Base-by-base conservation (phyloP, 805 yeast species). In the Wickerhamiella sorbophila region DNA sequence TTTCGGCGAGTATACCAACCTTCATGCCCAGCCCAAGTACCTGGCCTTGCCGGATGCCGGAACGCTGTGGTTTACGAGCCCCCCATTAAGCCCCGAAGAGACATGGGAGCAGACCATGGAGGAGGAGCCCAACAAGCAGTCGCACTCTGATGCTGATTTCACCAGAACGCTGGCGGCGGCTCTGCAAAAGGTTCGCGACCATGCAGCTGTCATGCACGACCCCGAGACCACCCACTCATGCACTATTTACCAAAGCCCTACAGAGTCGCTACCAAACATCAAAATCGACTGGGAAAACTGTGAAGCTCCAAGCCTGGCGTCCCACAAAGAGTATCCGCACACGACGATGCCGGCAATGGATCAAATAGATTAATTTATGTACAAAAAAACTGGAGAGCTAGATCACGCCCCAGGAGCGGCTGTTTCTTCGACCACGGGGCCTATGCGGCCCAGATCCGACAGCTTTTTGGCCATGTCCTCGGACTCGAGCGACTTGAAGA, bases 401-500 rank as follows among this genome's bases (percentile, higher is more conserved):
- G n/a, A n/a, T n/a, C n/a, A n/a, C n/a, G n/a, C n/a, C n/a, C n/a
- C n/a, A n/a, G n/a, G n/a, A n/a, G n/a, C n/a, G n/a, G n/a, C n/a
- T n/a, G n/a, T n/a, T n/a, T n/a, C n/a, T n/a, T n/a, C n/a, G 12
- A 12, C 10, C 29, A 8, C 29, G 29, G 29, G 29, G 29, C 29
- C 29, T 8, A 24, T 12, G 29, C 29, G 29, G 12, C 29, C 29
- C 29, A 24, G 6, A 24, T 15, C 37, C 15, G 43, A 36, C 20
- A 52, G 48, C 29, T 41, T 42, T 6, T 35, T 21, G 9, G 48
- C 48, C 6, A 51, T 41, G 31, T 39, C 33, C 32, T 45, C 49
- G 39, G 48, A 48, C 9, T 38, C 40, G 18, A 52, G 57, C 10
- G 56, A 55, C 44, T 44, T 80, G 70, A 88, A 88, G 59, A 88